phyloP scores from a whole-genome alignment of 139 green algal genomes.

The Volvox reticuliferus region DNA sequence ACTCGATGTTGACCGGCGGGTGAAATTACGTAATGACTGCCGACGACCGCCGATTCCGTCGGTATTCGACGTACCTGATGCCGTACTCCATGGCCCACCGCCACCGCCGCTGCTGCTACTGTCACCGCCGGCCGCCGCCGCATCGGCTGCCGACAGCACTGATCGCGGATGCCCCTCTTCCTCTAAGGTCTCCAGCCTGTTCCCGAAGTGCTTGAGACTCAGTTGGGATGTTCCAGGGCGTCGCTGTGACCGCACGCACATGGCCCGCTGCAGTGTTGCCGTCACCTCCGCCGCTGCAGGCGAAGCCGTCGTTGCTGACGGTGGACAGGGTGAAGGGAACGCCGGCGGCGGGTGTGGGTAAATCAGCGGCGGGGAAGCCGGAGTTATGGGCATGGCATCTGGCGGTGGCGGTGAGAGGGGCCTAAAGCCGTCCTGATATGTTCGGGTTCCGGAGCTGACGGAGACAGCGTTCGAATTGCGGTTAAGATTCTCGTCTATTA shows the following conservation, averaged over 20 bases:
- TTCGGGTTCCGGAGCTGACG: not conserved
- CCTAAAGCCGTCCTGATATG: not conserved
- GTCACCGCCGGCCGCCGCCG: not conserved
- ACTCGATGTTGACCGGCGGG: not conserved
- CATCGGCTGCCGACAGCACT: not conserved
- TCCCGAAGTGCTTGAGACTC: not conserved
- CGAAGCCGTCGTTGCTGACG: not conserved
- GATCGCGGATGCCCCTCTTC: not conserved
- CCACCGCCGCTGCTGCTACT: not conserved
- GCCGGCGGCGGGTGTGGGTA: not conserved
- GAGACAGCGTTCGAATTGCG: not conserved
- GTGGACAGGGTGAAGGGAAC: not conserved
- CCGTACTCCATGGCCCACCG: not conserved
- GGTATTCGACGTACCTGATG: not conserved
- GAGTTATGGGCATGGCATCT: not conserved
- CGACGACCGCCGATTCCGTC: not conserved
- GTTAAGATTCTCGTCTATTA: constrained; percentile 33
- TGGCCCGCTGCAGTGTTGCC: not conserved
- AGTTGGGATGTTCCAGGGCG: not conserved
- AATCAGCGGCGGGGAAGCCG: not conserved
- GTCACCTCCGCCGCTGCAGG: not conserved
- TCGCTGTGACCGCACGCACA: not conserved
- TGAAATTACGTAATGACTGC: not conserved
- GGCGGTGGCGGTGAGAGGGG: not conserved
- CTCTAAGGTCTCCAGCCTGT: not conserved